These are phyloP conservation scores for Aspergillus sp. DNA, from an alignment of 2,329 filamentous ascomycete species.

Conservation along the genomic window DNA sequence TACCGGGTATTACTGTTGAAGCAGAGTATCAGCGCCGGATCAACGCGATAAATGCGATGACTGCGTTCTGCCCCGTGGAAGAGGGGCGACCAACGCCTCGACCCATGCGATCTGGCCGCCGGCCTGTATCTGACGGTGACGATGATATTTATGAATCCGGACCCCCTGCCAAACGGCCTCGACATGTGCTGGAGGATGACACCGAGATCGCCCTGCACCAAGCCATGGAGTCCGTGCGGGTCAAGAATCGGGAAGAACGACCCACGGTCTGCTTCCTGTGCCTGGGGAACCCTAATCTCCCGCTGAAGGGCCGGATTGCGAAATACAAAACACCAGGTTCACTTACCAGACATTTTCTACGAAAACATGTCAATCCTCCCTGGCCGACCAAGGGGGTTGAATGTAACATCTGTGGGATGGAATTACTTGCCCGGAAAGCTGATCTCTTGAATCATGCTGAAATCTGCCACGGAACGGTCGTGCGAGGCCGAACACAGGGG, in stretches of 20 bases:
- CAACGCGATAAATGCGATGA: constrained; percentile 25
- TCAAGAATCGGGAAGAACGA: constrained; percentile 12
- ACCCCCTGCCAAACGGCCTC: constrained; percentile 46
- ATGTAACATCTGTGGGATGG: constrained; percentile 18
- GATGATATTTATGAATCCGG: constrained; percentile 27
- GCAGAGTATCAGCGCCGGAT: constrained; percentile 27
- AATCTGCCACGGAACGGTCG: constrained; percentile 16
- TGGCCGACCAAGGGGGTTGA: constrained; percentile 16
- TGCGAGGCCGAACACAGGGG: constrained; percentile 12
- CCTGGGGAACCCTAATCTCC: constrained; percentile 6
- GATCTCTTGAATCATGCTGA: constrained; percentile 21
- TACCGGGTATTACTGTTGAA: constrained; percentile 23
- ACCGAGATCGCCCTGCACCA: constrained; percentile 14
- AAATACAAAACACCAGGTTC: constrained; percentile 15
- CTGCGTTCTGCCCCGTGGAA: constrained; percentile 26
- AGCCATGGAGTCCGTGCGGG: constrained; percentile 16
- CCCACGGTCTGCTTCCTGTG: constrained; percentile 19
- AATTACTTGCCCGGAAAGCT: constrained; percentile 16
- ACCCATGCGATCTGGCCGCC: constrained; percentile 10
- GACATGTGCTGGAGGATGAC: constrained; percentile 23
- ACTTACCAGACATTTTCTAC: constrained; percentile 20
- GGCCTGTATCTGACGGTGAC: constrained; percentile 52
- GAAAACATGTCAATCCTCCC: constrained; percentile 18
- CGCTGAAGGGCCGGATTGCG: background rate
- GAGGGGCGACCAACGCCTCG: constrained; percentile 21